phyloP scores from a whole-genome alignment of 768 basidiomycete genomes.

The Leucogyrophana mollusca region DNA sequence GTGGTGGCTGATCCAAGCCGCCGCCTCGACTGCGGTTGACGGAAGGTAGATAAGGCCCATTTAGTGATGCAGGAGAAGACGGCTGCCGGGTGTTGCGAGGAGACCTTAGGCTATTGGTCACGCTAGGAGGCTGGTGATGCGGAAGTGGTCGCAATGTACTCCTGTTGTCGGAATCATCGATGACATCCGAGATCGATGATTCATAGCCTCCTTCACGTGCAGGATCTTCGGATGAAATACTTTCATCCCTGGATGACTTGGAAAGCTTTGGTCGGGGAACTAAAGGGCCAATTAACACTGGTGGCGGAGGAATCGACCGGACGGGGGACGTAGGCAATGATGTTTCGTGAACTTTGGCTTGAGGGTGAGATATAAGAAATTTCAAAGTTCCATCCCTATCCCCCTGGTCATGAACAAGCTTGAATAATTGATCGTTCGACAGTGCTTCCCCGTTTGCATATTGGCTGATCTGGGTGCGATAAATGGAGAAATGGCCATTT shows the following conservation, averaged over 20 bases:
- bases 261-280: slow-evolving; percentile 45
- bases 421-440: slow-evolving; percentile 65
- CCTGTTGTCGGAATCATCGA: slow-evolving; percentile 56
- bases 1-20: slow-evolving; percentile 14
- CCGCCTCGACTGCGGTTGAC: slow-evolving; percentile 23
- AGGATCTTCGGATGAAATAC: slow-evolving; percentile 63
- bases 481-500: slow-evolving; percentile 65
- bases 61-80: slow-evolving; percentile 31
- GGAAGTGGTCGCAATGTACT: slow-evolving; percentile 44
- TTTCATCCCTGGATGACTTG: slow-evolving; percentile 63
- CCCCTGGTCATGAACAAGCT: slow-evolving; percentile 68
- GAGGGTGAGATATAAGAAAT: slow-evolving; percentile 73
- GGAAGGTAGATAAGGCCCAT: slow-evolving; percentile 20
- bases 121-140: slow-evolving; percentile 24
- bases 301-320: slow-evolving; percentile 48
- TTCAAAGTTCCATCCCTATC: slow-evolving; percentile 82
- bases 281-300: slow-evolving; percentile 50
- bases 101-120: slow-evolving; percentile 27
- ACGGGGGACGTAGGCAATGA: slow-evolving; percentile 38
- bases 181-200: slow-evolving; percentile 48
- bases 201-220: slow-evolving; percentile 66
- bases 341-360: slow-evolving; percentile 58
- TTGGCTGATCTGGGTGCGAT: slow-evolving; percentile 83
- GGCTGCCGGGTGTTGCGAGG: slow-evolving; percentile 41
- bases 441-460: slow-evolving; percentile 75